Conservation (phyloP, 805 yeast species). For the Saccharomycopsis olivae region DNA sequence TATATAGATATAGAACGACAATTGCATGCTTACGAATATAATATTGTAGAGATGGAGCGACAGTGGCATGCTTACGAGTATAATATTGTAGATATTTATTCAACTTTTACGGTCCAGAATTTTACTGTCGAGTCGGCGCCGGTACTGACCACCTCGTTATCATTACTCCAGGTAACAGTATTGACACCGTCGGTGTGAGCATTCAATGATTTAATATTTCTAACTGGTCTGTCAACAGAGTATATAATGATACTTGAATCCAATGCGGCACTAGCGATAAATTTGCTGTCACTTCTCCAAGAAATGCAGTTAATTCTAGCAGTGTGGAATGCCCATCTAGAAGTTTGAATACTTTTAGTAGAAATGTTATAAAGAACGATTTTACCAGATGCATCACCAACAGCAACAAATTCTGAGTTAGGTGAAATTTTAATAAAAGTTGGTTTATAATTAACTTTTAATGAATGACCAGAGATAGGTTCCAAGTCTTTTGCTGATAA, state of each 20-base stretch:
- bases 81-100: background rate
- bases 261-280: constrained; percentile 67
- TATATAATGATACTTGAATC: constrained; percentile 78
- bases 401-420: constrained; percentile 57
- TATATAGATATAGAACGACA: constrained; percentile 18
- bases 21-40: background rate
- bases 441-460: constrained; percentile 26
- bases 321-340: constrained; percentile 95
- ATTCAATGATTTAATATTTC: constrained; percentile 59
- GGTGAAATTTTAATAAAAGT: constrained; percentile 62
- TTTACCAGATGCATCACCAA: constrained; percentile 83
- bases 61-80: background rate
- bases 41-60: background rate
- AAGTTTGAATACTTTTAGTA: constrained; percentile 51
- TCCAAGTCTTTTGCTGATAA: constrained; percentile 27
- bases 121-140: constrained; percentile 81
- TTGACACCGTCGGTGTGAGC: constrained; percentile 87
- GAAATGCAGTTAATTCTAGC: constrained; percentile 65
- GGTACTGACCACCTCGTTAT: constrained; percentile 44
- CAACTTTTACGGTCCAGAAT: constrained; percentile 41
- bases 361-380: constrained; percentile 56
- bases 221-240: constrained; percentile 68
- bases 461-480: constrained; percentile 19
- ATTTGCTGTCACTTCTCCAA: constrained; percentile 71
- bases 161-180: constrained; percentile 55